phyloP scores from a whole-genome alignment of 2,329 filamentous ascomycete species.

The Sarocladium oryzae region DNA sequence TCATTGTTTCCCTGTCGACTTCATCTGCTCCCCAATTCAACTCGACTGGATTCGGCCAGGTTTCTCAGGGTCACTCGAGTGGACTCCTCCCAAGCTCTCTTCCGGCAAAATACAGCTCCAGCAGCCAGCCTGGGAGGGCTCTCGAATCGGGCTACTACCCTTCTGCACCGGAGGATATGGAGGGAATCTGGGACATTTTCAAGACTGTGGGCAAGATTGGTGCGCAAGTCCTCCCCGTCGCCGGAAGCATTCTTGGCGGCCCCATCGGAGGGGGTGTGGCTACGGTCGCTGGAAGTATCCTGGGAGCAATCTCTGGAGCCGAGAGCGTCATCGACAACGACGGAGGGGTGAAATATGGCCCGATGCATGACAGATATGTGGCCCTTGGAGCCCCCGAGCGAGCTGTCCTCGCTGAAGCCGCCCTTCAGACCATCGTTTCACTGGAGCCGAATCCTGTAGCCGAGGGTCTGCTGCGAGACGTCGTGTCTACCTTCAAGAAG shows the following conservation, averaged over 20 bases:
- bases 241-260: neutral
- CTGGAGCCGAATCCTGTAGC: constrained; percentile 9
- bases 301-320: constrained; percentile 1
- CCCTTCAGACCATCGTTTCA: constrained; percentile 14
- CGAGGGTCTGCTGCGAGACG: constrained; percentile 12
- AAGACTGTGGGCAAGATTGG: neutral
- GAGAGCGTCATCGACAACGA: constrained; percentile 18
- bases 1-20: neutral
- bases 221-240: neutral
- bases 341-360: constrained; percentile 10
- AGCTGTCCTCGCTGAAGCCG: constrained; percentile 17
- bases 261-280: neutral
- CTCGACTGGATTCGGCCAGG: no score
- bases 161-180: neutral
- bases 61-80: no score
- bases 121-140: neutral
- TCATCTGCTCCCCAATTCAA: no score
- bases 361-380: constrained; percentile 8
- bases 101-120: no score
- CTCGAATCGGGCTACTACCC: neutral
- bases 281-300: neutral
- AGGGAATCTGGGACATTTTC: neutral
- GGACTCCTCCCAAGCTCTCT: no score
- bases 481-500: constrained; percentile 11
- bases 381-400: constrained; percentile 14